Evolutionary conservation across 768 basidiomycete species (phyloP), one percentile per base, ranked within the genome.

Genomic region (Auriscalpium orientale): DNA sequence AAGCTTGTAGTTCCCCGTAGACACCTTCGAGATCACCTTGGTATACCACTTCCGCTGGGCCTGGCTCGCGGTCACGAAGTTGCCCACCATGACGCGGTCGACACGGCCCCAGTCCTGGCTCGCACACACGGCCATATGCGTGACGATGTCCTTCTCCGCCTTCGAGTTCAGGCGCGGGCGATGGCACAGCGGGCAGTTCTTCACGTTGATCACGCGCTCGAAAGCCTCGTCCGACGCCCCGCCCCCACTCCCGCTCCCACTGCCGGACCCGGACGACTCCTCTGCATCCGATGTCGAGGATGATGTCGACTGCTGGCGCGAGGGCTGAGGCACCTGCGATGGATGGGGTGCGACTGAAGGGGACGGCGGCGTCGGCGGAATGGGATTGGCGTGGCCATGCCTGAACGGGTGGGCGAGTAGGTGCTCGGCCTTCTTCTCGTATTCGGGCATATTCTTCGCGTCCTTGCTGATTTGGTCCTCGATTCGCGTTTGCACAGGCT

Each of bases 21-120:
- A 87, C 6, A 97, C 83, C 72, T 93, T 94, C 21, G 82, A 78
- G 53, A 98, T 79, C 40, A 98, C 79, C 74, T 87, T 91, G 58
- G 92, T 93, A 66, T 95, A 89, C 88, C 92, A 98, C 73, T 99
- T 99, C 65, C 95, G 77, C 76, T 98, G 95, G 58, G 95, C 95
- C 74, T 97, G 93, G 61, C 81, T 85, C 6, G 91, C 87, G 0
- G 95, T 98, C 3, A 98, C 95, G 62, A 91, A 99, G 66, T 95
- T 94, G 16, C 90, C 87, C 12, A 95, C 94, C 46, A 97, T 83
- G 60, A 98, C 91, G 59, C 86, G 70, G 64, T 97, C 87, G 33
- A 98, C 87, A 57, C 85, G 80, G 38, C 79, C 83, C 93, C 95
- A 98, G 68, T 98, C 97, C 62, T 85, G 81, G 60, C 87, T 90